Evolutionary conservation across 2,329 filamentous ascomycete genomes (phyloP), one percentile per base, ranked within the genome.

Genomic region (Teratosphaeria zuluensis): DNA sequence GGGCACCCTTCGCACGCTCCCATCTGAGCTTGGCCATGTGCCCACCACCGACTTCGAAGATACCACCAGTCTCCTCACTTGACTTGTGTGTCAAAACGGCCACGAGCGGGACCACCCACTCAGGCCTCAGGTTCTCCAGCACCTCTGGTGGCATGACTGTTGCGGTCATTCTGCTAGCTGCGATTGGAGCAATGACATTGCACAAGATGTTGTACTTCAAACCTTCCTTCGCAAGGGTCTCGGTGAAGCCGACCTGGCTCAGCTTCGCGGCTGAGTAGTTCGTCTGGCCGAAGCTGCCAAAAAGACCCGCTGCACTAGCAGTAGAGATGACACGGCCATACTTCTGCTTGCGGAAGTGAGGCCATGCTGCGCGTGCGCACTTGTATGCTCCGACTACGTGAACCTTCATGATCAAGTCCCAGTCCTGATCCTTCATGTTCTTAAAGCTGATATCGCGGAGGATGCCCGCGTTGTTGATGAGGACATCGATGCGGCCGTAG

Each of bases 251-350:
- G 62, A 99, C 91, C 79, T 95, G 86, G 64, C 89, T 89, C 64
- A 97, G 82, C 81, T 97, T 99, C 71, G 94, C 94, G 61, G 94
- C 92, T 80, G 92, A 95, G 78, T 99, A 99, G 78, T 96, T 97
- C 74, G 86, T 84, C 79, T 97, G 92, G 65, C 92, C 94, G 71
- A 96, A 97, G 78, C 85, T 94, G 70, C 94, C 94, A 74, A 95
- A 97, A 57, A 99, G 81, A 69, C 94, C 94, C 62, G 94, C 92
- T 59, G 91, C 91, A n/a, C 92, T 97, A 42, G 92, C 85, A 28
- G 94, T 97, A 81, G 95, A 97, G 78, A 99, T 96, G 66, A 99
- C 81, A 69, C 94, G 85, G 63, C 94, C 94, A 74, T 90, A 99
- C 84, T 96, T 97, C 78, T 99, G 94, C 80, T 97, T 97, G 72